Base-by-base conservation (phyloP, 345 rosid genomes). In the Populus euphratica region DNA sequence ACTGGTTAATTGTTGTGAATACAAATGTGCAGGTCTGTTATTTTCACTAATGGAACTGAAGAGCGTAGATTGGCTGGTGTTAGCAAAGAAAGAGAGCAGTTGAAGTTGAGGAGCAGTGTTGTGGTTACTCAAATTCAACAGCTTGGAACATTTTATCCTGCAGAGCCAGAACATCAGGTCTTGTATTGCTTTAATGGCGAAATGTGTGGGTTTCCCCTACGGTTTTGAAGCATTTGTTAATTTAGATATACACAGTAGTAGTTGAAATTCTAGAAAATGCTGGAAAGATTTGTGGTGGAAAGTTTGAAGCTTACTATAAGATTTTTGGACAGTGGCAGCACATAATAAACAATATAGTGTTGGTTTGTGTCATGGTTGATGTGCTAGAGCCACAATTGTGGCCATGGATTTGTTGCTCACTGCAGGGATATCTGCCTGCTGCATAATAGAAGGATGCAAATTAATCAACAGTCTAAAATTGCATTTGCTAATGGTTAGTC, bases 111-210 rank as follows among this genome's bases (percentile, higher is more conserved):
- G 83, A 91, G 82, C 81, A 90, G 92, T 73, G 81, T 93, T 31
- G 93, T 96, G 6, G 89, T 91, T 33, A 96, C 99, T 73, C 99
- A 93, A 82, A 84, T 96, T 82, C 93, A 91, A 88, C 89, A 82
- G 72, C 89, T 91, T 0, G 85, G 68, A 39, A 47, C 83, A 9
- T 96, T 95, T 85, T 90, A 91, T 81, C 93, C 86, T 43, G 99
- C 99, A 9, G 99, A 93, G 75, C 88, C 96, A 73, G 97, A 95
- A 70, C 99, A 96, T 86, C 99, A 93, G 97, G 99, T 89, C 69
- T 76, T 35, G 44, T 11, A 31, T 67, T 14, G 5, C 6, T 14
- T 33, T 31, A 47, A 47, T 47, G 11, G 5, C 35, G 27, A 25
- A 29, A 13, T 23, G 68, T 29, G 13, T n/a, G 17, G 16, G 68